Evolutionary conservation across 352 stramenopile species (phyloP).

Genomic region (Phytophthora parvispora): DNA sequence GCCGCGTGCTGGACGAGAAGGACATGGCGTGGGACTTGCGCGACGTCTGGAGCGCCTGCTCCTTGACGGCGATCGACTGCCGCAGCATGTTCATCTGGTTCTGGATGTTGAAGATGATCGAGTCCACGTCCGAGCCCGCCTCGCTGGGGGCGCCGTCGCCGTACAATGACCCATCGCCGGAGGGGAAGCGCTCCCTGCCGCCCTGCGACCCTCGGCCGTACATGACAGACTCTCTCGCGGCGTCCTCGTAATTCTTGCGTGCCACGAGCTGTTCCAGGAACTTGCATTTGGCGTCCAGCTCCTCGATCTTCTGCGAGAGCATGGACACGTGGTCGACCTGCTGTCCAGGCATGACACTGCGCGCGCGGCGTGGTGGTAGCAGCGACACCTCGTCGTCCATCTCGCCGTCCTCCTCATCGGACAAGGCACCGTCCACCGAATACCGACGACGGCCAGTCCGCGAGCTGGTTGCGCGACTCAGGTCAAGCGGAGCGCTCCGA

Average conservation of each 20-base stretch:
- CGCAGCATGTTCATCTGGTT: conserved; percentile 87
- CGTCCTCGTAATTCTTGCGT: conserved; percentile 58
- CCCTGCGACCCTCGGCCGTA: conserved; percentile 32
- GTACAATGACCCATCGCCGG: conserved; percentile 38
- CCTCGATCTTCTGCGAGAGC: conserved; percentile 77
- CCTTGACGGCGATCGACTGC: conserved; percentile 73
- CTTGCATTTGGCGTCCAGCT: conserved; percentile 85
- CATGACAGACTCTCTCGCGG: conserved; percentile 36
- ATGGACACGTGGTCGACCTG: conserved; percentile 71
- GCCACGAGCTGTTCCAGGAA: conserved; percentile 81
- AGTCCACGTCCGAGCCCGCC: conserved; percentile 60
- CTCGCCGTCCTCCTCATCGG: conserved; percentile 48
- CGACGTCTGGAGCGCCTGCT: conserved; percentile 58
- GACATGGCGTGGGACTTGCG: conserved; percentile 70
- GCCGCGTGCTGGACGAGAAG: conserved; percentile 68
- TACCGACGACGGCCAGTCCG: conserved; percentile 46
- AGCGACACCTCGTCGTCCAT: conserved; percentile 55
- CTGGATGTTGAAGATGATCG: conserved; percentile 85
- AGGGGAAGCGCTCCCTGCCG: conserved; percentile 27
- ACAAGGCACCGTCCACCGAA: conserved; percentile 55
- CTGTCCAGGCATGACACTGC: conserved; percentile 58
- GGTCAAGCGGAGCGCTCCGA: conserved; percentile 29
- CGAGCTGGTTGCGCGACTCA: conserved; percentile 16
- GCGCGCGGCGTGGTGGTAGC: conserved; percentile 59
- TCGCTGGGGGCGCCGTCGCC: conserved; percentile 42